A percentile compares a stretch with the other conserved stretches of the same genome.
phyloP scores from a whole-genome alignment of 1,139 yeast species.

The Eremothecium sinecaudum region DNA sequence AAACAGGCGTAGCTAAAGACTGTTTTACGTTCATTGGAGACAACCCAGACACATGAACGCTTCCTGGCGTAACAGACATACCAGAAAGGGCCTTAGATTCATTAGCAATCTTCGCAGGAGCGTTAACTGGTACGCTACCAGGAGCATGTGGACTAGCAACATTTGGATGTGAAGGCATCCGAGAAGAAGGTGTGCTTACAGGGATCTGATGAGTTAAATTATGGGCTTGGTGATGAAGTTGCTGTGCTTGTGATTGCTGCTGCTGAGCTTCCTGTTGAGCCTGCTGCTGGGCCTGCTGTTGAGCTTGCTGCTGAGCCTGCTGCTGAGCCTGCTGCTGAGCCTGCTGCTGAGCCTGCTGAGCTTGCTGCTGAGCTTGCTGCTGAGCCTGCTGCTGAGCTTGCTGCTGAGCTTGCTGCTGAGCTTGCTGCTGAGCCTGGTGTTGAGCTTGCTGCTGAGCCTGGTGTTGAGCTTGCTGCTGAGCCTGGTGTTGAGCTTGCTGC shows the following conservation, averaged over 20 bases:
- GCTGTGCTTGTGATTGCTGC: not conserved
- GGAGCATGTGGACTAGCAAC: constrained; percentile 1
- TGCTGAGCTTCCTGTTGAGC: constrained; percentile 1
- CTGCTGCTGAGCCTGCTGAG: constrained; percentile 12
- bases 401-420: constrained; percentile 11
- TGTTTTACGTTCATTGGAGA: constrained; percentile 10
- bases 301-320: constrained; percentile 11
- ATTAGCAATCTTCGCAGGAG: too few relatives aligned
- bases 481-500: constrained; percentile 10
- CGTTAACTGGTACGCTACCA: not conserved
- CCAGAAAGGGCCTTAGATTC: not conserved
- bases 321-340: constrained; percentile 11
- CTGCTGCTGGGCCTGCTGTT: constrained; percentile 6
- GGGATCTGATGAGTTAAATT: too few relatives aligned
- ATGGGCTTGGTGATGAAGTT: too few relatives aligned
- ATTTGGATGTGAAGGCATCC: not conserved
- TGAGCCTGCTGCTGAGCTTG: constrained; percentile 21
- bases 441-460: constrained; percentile 11
- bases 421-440: constrained; percentile 1
- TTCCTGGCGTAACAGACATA: constrained; percentile 1
- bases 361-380: constrained; percentile 22
- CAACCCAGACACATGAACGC: constrained; percentile 5
- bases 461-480: not conserved
- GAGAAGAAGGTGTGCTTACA: not conserved
- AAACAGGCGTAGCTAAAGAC: constrained; percentile 4